phyloP scores from a whole-genome alignment of 768 basidiomycete species.

The Sporobolomyces pararoseus region DNA sequence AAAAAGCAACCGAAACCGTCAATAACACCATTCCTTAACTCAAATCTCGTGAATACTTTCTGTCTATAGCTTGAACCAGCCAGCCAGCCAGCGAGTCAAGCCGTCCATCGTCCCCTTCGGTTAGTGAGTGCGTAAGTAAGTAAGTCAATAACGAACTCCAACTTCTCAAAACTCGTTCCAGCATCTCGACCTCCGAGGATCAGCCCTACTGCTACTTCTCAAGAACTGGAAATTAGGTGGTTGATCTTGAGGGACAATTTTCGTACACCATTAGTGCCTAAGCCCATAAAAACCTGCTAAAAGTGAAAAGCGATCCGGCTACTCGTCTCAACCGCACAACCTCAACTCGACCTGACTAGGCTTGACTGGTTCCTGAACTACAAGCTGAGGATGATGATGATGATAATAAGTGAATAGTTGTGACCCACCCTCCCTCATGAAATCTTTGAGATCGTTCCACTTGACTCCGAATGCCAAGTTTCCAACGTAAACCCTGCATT shows the following conservation, averaged over 20 bases:
- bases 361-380: not conserved
- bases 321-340: not conserved
- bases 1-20: slow-evolving; percentile 31
- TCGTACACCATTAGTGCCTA: slow-evolving; percentile 26
- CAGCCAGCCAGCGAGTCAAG: not conserved
- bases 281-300: no score
- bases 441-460: slow-evolving; percentile 98
- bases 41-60: not conserved
- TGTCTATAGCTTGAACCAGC: slow-evolving; percentile 17
- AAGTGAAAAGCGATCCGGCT: slow-evolving; percentile 44
- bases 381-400: slow-evolving; percentile 15
- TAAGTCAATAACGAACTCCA: no score
- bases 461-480: slow-evolving; percentile 98
- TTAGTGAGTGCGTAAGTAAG: not conserved
- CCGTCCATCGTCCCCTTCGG: not conserved
- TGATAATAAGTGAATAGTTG: slow-evolving; percentile 7
- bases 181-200: no score
- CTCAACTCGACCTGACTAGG: not conserved
- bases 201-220: no score
- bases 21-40: slow-evolving; percentile 18
- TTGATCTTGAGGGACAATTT: no score
- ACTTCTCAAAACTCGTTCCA: no score
- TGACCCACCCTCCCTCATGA: slow-evolving; percentile 99
- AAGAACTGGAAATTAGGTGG: no score
- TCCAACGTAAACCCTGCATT: slow-evolving; percentile 97